Base-by-base conservation (phyloP, 2,329 filamentous ascomycete species). In the Paecilomyces niveus region DNA sequence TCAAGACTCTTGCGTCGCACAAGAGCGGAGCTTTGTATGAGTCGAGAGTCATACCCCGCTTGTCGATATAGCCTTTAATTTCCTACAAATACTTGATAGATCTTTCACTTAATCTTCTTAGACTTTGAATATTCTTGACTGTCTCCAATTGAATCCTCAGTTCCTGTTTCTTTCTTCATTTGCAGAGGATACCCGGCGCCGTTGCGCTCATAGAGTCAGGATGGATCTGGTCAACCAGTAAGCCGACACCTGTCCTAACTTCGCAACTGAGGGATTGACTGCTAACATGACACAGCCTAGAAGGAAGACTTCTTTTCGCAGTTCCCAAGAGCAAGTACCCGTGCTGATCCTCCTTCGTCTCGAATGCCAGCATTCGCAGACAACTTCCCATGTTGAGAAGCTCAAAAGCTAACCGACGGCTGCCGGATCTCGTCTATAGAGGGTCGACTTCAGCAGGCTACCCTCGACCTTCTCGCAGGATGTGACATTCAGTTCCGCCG, bases 401-500 rank as follows among this genome's bases (percentile, higher is more conserved):
- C 18, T 1, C 18, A 8, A 18, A 29, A 21, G 52, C 57, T 54
- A 31, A 31, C 33, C 15, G 18, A 26, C 10, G 13, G 13, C 10
- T 35, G 24, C n/a, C 35, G 21, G 21, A 21, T 52, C 10, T 22
- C 22, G 22, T 22, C 22, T 22, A 22, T 29, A 96, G 92, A 99
- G 88, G 94, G 94, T 63, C 90, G 94, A 58, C 86, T 99, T 57
- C 89, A 97, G 76, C 85, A 91, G 77, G 86, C 90, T 59, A 86
- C 90, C 57, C 85, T 99, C 55, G 92, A 97, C 74, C 87, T 99
- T 55, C 89, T 99, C 57, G 84, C 92, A 70, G 94, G 94, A 64
- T 91, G 89, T 68, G 94, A 99, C 75, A 93, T 99, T 68, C 92
- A 99, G 75, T 99, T 99, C 80, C 88, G 90, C 74, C 88, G 94